Evolutionary conservation across 345 rosid genomes (phyloP), one percentile per base, ranked within the genome.

Genomic region (Acer saccharum): DNA sequence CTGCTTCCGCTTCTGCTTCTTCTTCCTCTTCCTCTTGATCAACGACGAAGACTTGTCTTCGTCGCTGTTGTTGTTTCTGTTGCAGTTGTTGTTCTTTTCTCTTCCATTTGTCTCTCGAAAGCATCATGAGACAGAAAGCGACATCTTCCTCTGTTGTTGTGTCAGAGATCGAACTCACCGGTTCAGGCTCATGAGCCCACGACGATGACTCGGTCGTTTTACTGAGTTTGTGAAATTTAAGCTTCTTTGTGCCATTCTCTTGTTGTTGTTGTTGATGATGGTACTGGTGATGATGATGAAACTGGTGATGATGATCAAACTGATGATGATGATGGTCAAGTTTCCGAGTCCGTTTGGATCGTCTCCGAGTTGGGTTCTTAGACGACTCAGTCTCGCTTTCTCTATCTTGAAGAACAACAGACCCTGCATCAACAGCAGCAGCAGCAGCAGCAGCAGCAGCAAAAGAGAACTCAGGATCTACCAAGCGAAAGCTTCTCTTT

Each of bases 41-140:
- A 14, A 60, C 64, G 10, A 54, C 20, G 3, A 50, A 14, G 17
- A 50, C 55, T 35, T 35, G 39, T 35, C 39, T 35, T 6, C 58
- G n/a, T 52, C 64, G 27, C 0, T 60, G 46, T 61, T 76, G 75
- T 25, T 63, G 32, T 29, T 29, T 2, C 32, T 29, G 32, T 29
- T 2, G 32, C 32, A 29, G 32, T 61, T 76, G 75, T 25, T 63
- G 20, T 60, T 73, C 78, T 41, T 79, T 81, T 58, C 63, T 84
- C 81, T 84, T 92, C 99, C 99, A 92, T 44, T 86, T 86, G 81
- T 92, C 97, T 76, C 97, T 87, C 0, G 98, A 96, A 0, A 96
- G 86, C 97, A 96, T 88, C 92, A 96, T 91, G 25, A 96, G 95
- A 83, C 97, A 94, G 81, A 91, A 87, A 32, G 99, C 99, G 9